Base-by-base conservation (phyloP, 2,329 filamentous ascomycete species). In the Simplicillium sp. region DNA sequence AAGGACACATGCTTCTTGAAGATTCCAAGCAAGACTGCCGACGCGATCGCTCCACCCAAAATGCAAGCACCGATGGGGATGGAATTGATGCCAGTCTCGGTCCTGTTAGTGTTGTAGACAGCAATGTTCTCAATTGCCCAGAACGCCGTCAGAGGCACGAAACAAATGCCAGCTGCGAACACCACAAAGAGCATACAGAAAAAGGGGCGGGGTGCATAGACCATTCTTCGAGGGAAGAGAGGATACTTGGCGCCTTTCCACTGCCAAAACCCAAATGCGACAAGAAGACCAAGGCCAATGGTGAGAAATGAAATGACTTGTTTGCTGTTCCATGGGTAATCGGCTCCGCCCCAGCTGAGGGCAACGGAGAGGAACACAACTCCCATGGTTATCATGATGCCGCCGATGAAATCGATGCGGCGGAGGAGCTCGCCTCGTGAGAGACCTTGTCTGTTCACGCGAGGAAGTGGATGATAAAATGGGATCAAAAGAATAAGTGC, bases 121-220 rank as follows among this genome's bases (percentile, higher is more conserved):
- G 81, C 81, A 60, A 75, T 80, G 1, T 74, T 70, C 54, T 82
- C 72, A 0, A 75, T 78, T 5, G 75, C 76, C 77, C 77, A 82
- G 54, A 82, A 77, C 52, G 74, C 64, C 20, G 75, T 52, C 12
- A 72, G 60, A 0, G 69, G 68, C 52, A 76, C 73, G 56, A 76
- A 77, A 51, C 78, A 77, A 44, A 71, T 70, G 4, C 75, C 75
- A 1, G 71, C 75, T 39, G 77, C 72, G 15, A 34, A 34, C 5
- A 34, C 15, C 13, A 34, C 32, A 16, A 34, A 34, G 12, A 34
- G 32, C 32, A 34, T 34, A 11, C 32, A 34, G 12, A 34, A 34
- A 11, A 34, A 34, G 13, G 32, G 32, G 7, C 32, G 32, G 7
- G 32, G 32, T 6, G 32, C 32, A 11, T 34, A 34, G 7, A 34